Conservation (phyloP, 495 filamentous ascomycete species). For the Neurospora sp. region DNA sequence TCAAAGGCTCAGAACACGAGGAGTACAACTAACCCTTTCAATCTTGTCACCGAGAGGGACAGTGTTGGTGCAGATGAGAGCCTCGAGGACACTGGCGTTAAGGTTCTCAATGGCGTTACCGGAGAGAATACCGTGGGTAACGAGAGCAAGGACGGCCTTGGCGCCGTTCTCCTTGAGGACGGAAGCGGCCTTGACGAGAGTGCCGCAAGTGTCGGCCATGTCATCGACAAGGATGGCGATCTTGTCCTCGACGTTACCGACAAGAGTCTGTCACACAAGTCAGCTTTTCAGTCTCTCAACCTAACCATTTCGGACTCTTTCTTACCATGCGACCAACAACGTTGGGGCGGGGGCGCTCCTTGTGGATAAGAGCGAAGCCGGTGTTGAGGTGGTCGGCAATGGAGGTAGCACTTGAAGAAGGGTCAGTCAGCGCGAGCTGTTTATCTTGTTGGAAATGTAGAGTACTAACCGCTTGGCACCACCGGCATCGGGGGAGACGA, state of each 20-base stretch:
- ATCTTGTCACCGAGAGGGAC: conserved; percentile 77
- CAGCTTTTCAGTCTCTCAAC: conserved; percentile 24
- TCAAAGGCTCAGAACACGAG: background rate
- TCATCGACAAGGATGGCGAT: conserved; percentile 52
- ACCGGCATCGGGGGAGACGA: conserved; percentile 93
- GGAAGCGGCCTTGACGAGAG: conserved; percentile 83
- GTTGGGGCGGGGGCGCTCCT: conserved; percentile 89
- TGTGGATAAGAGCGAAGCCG: conserved; percentile 97
- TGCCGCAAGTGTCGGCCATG: conserved; percentile 92
- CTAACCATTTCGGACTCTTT: conserved; percentile 46
- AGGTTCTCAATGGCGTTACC: conserved; percentile 86
- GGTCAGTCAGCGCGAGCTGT: conserved; percentile 1
- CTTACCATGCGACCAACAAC: conserved; percentile 94
- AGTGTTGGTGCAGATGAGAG: conserved; percentile 94
- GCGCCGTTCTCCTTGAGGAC: conserved; percentile 87
- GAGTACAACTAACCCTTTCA: conserved; percentile 19
- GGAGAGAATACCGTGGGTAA: conserved; percentile 90
- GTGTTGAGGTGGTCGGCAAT: conserved; percentile 92
- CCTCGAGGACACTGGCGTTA: conserved; percentile 68
- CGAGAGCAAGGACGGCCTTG: conserved; percentile 80
- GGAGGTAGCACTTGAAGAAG: conserved; percentile 58
- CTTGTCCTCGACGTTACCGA: conserved; percentile 60
- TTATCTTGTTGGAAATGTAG: background rate
- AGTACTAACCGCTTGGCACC: conserved; percentile 81
- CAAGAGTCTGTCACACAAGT: conserved; percentile 45